phyloP scores from a whole-genome alignment of 2,329 filamentous ascomycete species.

The Diaporthe sp. region DNA sequence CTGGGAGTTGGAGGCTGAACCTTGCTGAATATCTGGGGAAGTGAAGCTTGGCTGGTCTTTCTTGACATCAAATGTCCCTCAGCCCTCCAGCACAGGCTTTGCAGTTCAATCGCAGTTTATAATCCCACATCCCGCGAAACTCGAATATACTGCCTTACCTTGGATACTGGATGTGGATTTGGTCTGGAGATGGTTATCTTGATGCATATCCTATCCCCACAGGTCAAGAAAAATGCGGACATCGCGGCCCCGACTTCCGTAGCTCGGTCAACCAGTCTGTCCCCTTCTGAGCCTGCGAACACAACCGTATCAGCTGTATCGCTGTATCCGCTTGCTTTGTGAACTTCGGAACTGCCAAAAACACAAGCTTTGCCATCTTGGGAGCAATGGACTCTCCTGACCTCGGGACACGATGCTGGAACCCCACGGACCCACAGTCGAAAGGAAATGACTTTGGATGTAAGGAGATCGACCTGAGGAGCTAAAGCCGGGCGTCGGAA shows the following conservation, averaged over 20 bases:
- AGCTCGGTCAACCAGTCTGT: too few species aligned
- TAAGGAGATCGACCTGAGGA: conserved; percentile 31
- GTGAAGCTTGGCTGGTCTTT: neutral
- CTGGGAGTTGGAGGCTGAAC: neutral
- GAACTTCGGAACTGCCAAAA: neutral
- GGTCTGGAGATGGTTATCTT: neutral
- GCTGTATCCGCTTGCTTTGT: neutral
- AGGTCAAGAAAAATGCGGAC: neutral
- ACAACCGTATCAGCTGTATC: too few species aligned
- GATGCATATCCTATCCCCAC: neutral
- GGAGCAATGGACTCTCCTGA: conserved; percentile 5
- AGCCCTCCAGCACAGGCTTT: too few species aligned
- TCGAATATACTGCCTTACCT: neutral
- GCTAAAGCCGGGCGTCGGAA: conserved; percentile 17
- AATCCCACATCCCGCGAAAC: too few species aligned
- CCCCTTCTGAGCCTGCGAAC: neutral
- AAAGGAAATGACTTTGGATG: conserved; percentile 25
- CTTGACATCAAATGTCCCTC: neutral
- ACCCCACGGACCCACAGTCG: neutral
- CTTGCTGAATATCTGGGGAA: conserved; percentile 21
- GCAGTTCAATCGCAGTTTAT: neutral
- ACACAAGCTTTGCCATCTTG: conserved; percentile 13
- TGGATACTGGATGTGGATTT: too few species aligned
- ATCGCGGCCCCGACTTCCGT: neutral
- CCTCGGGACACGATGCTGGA: neutral